Evolutionary conservation across 163 green algal species (phyloP).

Genomic region (Trebouxiophyceae sp.): DNA sequence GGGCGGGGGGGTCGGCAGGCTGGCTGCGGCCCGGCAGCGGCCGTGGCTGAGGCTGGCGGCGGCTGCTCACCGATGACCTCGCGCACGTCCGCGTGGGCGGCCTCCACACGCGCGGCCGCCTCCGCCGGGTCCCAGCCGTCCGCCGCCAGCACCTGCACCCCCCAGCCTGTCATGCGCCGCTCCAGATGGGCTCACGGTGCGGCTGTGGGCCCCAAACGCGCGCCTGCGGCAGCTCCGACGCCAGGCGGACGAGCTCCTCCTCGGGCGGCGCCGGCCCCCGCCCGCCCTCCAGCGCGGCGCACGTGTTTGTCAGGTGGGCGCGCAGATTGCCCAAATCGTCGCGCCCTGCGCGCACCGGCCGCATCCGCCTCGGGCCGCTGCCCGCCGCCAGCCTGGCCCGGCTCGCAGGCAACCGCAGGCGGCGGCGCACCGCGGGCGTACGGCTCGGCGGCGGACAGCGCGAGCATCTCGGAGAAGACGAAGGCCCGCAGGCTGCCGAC

Average conservation of each 20-base stretch:
- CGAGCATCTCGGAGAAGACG: conserved; percentile 28
- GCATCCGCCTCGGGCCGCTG: too few relatives aligned
- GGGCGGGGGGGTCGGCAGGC: too few relatives aligned
- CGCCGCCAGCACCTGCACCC: too few relatives aligned
- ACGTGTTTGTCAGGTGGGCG: conserved; percentile 46
- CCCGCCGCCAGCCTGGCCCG: conserved; percentile 7
- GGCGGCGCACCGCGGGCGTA: conserved; percentile 15
- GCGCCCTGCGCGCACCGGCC: conserved; percentile 11
- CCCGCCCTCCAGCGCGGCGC: conserved; percentile 18
- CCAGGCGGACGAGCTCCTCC: conserved; percentile 17
- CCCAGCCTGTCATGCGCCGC: too few relatives aligned
- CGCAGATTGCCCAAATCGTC: conserved; percentile 18
- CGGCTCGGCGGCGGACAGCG: conserved; percentile 21
- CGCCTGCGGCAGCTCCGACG: conserved; percentile 40
- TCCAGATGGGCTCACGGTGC: too few relatives aligned
- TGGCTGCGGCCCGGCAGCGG: too few relatives aligned
- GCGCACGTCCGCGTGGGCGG: conserved; percentile 6
- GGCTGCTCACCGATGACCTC: conserved; percentile 15
- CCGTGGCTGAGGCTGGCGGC: too few relatives aligned
- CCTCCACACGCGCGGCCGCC: not conserved
- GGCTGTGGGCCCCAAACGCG: too few relatives aligned
- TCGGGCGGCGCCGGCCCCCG: conserved; percentile 24
- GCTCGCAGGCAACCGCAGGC: conserved; percentile 37
- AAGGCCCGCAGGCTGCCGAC: conserved; percentile 28
- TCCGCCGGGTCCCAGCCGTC: too few relatives aligned